Evolutionary conservation across 2,329 filamentous ascomycete genomes (phyloP).

Genomic region (Achaetomium macrosporum): DNA sequence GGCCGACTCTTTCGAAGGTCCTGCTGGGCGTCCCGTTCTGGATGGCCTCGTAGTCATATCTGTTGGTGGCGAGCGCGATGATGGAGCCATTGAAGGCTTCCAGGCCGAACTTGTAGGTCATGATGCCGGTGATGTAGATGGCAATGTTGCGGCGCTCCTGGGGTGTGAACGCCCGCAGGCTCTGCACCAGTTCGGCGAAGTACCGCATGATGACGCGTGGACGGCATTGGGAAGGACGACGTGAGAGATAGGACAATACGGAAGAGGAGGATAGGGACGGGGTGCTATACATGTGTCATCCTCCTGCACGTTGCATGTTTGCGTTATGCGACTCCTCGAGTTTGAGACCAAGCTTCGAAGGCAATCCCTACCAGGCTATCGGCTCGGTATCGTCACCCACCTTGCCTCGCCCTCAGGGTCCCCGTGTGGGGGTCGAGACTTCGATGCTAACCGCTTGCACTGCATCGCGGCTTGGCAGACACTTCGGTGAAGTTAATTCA

Average conservation of each 20-base stretch:
- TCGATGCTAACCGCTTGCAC: too few relatives aligned
- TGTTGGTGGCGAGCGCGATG: conserved; percentile 43
- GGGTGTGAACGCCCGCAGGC: conserved; percentile 23
- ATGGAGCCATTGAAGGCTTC: conserved; percentile 48
- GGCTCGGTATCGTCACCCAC: too few relatives aligned
- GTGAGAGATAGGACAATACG: too few relatives aligned
- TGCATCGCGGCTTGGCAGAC: too few relatives aligned
- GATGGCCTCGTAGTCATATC: conserved; percentile 41
- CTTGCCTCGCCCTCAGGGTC: too few relatives aligned
- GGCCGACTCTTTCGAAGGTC: conserved; percentile 42
- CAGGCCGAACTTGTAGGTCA: conserved; percentile 47
- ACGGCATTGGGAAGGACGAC: neutral
- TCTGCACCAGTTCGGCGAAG: conserved; percentile 8
- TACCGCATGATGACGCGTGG: conserved; percentile 14
- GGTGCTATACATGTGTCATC: conserved; percentile 4
- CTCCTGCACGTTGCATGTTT: too few relatives aligned
- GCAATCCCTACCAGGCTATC: too few relatives aligned
- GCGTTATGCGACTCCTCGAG: too few relatives aligned
- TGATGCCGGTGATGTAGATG: conserved; percentile 44
- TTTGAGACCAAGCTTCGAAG: too few relatives aligned
- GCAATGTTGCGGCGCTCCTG: conserved; percentile 40
- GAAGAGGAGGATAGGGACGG: neutral
- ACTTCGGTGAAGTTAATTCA: too few relatives aligned
- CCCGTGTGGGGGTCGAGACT: too few relatives aligned
- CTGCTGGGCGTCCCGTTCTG: conserved; percentile 26